These are phyloP conservation scores for Coemansia sp. DNA, from an alignment of 192 early-diverging fungal genomes.

Conservation along the genomic window DNA sequence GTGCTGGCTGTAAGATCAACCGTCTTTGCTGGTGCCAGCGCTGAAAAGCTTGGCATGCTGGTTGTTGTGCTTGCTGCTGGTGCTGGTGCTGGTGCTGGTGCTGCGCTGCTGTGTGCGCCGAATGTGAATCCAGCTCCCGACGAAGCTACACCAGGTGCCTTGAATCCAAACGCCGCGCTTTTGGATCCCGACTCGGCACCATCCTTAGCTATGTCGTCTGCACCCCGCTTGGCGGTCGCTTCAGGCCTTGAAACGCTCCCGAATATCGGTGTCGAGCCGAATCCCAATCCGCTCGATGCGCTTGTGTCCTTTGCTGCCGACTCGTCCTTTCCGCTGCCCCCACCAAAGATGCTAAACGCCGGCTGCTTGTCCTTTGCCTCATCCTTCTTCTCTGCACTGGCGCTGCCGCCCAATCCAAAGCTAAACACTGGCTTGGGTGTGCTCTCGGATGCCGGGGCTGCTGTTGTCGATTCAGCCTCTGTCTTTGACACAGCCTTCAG, in stretches of 20 bases:
- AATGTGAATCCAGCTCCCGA: constrained; percentile 11
- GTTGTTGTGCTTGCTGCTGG: not conserved
- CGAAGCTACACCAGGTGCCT: not conserved
- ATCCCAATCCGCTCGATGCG: not conserved
- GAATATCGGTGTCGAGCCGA: constrained; percentile 2
- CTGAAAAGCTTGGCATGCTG: constrained; percentile 1
- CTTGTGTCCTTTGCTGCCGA: not conserved
- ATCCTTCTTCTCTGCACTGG: not conserved
- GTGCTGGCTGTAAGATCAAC: constrained; percentile 31
- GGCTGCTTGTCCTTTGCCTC: not conserved
- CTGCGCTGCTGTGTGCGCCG: constrained; percentile 10
- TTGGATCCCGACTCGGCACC: constrained; percentile 1
- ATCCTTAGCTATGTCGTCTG: not conserved
- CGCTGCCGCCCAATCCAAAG: constrained; percentile 11
- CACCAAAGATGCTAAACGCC: not conserved
- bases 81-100: not conserved
- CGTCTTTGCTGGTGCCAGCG: constrained; percentile 23
- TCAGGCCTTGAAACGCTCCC: constrained; percentile 8
- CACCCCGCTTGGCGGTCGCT: not conserved
- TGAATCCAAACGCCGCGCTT: constrained; percentile 6
- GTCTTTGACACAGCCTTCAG: not conserved
- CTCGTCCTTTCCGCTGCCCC: not conserved
- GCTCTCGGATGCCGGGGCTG: not conserved
- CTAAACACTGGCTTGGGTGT: constrained; percentile 22
- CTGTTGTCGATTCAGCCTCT: not conserved